phyloP scores from a whole-genome alignment of 306 rosid species.

The barrel medic (Medicago truncatula) region MtrunA17r5.0-ANR NC_053049.1:10816501-10817000 shows the following conservation, averaged over 20 bases:
- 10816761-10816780: background rate
- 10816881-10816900: too few species aligned
- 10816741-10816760: background rate
- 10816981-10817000: constrained; percentile 5
- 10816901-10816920: too few species aligned
- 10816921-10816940: too few species aligned
- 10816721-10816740: background rate
- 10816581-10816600: background rate
- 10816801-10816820: background rate
- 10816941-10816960: background rate
- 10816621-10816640: background rate
- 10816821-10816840: background rate
- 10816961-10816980: background rate
- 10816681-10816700: background rate
- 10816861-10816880: too few species aligned
- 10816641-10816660: background rate
- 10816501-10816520: too few species aligned
- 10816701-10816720: background rate
- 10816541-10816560: background rate
- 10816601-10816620: background rate
- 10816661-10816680: background rate
- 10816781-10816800: background rate
- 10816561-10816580: background rate
- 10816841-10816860: background rate
- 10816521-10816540: too few species aligned